These are phyloP conservation scores for Pseudopithomyces maydicus DNA, from an alignment of 2,329 filamentous ascomycete species.

Conservation along the genomic window DNA sequence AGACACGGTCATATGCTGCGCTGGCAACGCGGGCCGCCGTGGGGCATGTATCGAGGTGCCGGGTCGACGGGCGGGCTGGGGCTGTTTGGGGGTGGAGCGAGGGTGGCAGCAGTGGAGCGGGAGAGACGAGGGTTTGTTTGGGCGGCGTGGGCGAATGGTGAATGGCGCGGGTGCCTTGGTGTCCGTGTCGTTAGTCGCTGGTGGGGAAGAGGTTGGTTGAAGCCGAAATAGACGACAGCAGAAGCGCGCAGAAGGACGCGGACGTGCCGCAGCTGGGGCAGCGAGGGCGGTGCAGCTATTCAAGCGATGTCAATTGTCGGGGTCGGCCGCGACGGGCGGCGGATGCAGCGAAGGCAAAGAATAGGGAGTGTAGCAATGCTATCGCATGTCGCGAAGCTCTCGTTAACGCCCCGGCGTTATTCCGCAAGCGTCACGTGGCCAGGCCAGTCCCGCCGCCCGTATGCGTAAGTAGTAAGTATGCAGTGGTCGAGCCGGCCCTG, in stretches of 20 bases:
- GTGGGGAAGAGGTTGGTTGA: conserved; percentile 24
- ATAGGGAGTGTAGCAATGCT: conserved; percentile 46
- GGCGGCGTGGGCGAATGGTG: conserved; percentile 1
- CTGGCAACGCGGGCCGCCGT: conserved; percentile 31
- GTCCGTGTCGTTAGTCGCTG: conserved; percentile 24
- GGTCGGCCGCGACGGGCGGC: conserved; percentile 24
- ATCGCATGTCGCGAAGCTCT: conserved; percentile 19
- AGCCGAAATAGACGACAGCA: conserved; percentile 23
- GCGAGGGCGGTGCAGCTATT: conserved; percentile 28
- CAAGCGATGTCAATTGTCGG: conserved; percentile 40
- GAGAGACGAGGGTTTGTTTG: background rate
- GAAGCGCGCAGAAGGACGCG: conserved; percentile 32
- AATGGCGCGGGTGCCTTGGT: conserved; percentile 12
- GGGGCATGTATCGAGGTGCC: conserved; percentile 31
- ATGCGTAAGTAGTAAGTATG: too few relatives aligned
- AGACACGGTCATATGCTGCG: conserved; percentile 40
- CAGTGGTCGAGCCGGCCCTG: conserved; percentile 5
- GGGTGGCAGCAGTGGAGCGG: conserved; percentile 18
- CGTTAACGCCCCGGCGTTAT: conserved; percentile 12
- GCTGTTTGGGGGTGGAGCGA: conserved; percentile 8
- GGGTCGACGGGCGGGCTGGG: conserved; percentile 14
- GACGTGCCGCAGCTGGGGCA: conserved; percentile 31
- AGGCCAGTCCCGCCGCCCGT: background rate
- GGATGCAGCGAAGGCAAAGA: conserved; percentile 40
- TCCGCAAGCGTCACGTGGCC: conserved; percentile 21